Percentiles rank a stretch among this genome's conserved stretches.
These are phyloP conservation scores for Globisporangium nunn DNA, from an alignment of 352 stramenopile genomes.

Conservation along the genomic window DNA sequence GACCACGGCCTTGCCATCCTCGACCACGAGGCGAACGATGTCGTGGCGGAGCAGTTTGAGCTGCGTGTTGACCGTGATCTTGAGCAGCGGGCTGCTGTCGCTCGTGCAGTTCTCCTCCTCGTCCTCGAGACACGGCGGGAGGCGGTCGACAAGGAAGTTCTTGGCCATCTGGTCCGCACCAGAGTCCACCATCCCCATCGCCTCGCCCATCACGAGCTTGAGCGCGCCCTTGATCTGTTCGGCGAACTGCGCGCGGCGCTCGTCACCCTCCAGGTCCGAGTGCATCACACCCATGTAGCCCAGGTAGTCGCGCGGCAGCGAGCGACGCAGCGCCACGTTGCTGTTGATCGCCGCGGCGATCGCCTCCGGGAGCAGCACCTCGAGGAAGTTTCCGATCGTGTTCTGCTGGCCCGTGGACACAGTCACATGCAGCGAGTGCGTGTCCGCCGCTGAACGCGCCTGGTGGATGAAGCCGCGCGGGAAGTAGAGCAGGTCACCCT, in stretches of 20 bases:
- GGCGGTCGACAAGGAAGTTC: constrained; percentile 71
- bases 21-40: constrained; percentile 64
- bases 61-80: constrained; percentile 76
- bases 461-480: constrained; percentile 88
- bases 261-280: constrained; percentile 53
- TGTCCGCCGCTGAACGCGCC: constrained; percentile 46
- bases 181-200: constrained; percentile 67
- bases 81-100: constrained; percentile 68
- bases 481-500: constrained; percentile 89
- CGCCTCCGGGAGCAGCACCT: constrained; percentile 55
- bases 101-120: constrained; percentile 78
- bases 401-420: constrained; percentile 88
- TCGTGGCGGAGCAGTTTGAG: constrained; percentile 63
- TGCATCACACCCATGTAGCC: constrained; percentile 87
- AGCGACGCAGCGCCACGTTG: constrained; percentile 55
- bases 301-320: constrained; percentile 82
- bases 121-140: constrained; percentile 65
- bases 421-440: constrained; percentile 83
- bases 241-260: constrained; percentile 34
- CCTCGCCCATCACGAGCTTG: constrained; percentile 51
- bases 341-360: constrained; percentile 46
- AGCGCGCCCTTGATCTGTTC: constrained; percentile 51
- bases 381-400: constrained; percentile 69
- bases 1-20: constrained; percentile 67
- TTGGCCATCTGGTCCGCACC: constrained; percentile 78